Evolutionary conservation across 768 basidiomycete genomes (phyloP), one percentile per base, ranked within the genome.

Genomic region (Agaricus sinodeliciosus): DNA sequence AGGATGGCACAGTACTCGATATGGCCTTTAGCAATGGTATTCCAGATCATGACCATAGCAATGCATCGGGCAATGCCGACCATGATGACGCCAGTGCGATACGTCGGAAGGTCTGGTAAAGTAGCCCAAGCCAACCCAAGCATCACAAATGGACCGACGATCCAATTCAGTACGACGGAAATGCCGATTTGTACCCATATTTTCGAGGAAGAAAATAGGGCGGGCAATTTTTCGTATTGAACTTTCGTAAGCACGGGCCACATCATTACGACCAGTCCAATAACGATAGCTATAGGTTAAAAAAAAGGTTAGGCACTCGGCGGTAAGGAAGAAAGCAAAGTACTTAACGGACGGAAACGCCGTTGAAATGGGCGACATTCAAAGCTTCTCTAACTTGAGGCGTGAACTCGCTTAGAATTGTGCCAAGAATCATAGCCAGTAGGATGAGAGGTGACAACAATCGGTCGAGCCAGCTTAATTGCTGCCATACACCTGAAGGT

Each of bases 181-280:
- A 92, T 72, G 4, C 66, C 67, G 55, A 91, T 71, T 59, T 93
- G 90, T 15, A 74, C 65, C 84, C 85, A 90, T 7, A 91, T 66
- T 1, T 68, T 65, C 8, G 67, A 58, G 0, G 81, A 75, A 1
- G 67, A 63, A 57, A 90, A 77, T 26, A 89, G 64, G 9, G 62
- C 54, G 0, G 83, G 83, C 1, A 93, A 74, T 1, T 69, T 63
- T 63, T 92, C 90, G 63, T 88, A 92, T 61, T 85, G 84, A 9
- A 90, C 84, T 67, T 83, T 84, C 42, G 82, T 81, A 49, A 85
- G 76, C 35, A 84, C 77, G 1, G 89, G 90, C 86, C 87, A 90
- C 86, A 92, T 92, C 77, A 93, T 93, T 48, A 91, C 70, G 15
- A 92, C 78, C 35, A 93, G 78, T 1, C 90, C 91, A 39, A 91